A percentile compares a stretch with the other conserved stretches of the same genome.
Conservation (phyloP, 176 grass and related monocot species). For the Oryza coarctata region DNA sequence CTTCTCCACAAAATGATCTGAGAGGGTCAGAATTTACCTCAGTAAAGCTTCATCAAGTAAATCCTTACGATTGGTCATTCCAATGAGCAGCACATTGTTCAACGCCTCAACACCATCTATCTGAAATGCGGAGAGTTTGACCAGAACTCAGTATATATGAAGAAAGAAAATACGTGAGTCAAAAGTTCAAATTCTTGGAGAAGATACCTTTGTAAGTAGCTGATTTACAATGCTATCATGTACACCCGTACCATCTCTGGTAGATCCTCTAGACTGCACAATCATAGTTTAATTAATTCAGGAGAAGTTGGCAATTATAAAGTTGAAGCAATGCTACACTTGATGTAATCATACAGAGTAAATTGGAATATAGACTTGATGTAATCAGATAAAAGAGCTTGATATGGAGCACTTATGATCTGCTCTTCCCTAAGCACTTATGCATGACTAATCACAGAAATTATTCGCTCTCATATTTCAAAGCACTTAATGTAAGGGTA, state of each 20-base stretch:
- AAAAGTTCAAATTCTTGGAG: constrained; percentile 20
- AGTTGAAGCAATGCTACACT: not conserved
- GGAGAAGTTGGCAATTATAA: not conserved
- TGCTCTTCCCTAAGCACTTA: not conserved
- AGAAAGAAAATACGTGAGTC: constrained; percentile 17
- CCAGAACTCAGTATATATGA: constrained; percentile 19
- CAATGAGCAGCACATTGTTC: constrained; percentile 98
- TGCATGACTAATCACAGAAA: not conserved
- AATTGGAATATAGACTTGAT: not conserved
- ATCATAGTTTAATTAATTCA: constrained; percentile 25
- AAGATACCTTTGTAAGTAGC: constrained; percentile 87
- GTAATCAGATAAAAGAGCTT: constrained; percentile 12
- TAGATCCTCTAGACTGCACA: constrained; percentile 89
- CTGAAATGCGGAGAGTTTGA: constrained; percentile 47
- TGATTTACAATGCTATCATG: constrained; percentile 98
- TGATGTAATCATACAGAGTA: not conserved
- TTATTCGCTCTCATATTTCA: not conserved
- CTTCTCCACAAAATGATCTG: not conserved
- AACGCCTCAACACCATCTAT: constrained; percentile 96
- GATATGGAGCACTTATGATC: not conserved
- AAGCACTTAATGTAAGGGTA: not conserved
- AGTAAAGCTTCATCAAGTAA: constrained; percentile 94
- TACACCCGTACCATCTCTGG: constrained; percentile 89
- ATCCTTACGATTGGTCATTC: constrained; percentile 99
- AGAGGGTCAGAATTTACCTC: constrained; percentile 52